These are phyloP conservation scores for Fusarium chlamydosporum DNA, from an alignment of 2,329 filamentous ascomycete genomes.

Conservation along the genomic window DNA sequence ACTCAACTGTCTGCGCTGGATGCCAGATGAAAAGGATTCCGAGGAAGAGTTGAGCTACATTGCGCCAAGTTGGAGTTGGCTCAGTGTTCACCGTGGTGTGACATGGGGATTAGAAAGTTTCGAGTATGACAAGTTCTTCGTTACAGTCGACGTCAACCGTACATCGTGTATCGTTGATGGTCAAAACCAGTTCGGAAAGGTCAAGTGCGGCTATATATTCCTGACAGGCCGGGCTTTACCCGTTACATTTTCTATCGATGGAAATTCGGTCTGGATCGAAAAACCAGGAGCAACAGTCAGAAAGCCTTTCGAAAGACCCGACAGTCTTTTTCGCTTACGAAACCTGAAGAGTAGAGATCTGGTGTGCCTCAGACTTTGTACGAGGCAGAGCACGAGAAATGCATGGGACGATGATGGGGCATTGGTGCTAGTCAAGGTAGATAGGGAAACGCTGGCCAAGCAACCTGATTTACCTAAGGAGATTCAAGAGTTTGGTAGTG, in stretches of 20 bases:
- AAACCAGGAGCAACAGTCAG: constrained; percentile 8
- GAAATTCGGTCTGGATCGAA: constrained; percentile 12
- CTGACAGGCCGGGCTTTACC: constrained; percentile 38
- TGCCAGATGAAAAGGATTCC: constrained; percentile 28
- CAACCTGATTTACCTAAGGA: constrained; percentile 25
- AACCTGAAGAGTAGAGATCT: constrained; percentile 14
- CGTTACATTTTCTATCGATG: constrained; percentile 8
- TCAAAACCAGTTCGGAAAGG: constrained; percentile 38
- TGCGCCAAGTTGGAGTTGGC: constrained; percentile 50
- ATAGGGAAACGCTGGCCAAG: constrained; percentile 5
- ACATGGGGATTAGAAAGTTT: constrained; percentile 41
- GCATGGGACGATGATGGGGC: constrained; percentile 42
- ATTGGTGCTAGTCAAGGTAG: constrained; percentile 34
- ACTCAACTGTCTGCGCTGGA: constrained; percentile 40
- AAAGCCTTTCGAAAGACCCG: constrained; percentile 26
- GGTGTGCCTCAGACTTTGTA: constrained; percentile 34
- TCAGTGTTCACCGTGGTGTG: constrained; percentile 45
- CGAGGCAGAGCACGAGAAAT: constrained; percentile 11
- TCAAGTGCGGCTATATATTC: constrained; percentile 41
- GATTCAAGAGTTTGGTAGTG: constrained; percentile 27
- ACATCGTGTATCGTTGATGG: constrained; percentile 26
- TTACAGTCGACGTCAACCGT: constrained; percentile 22
- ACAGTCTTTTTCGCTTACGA: constrained; percentile 37
- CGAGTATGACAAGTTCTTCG: constrained; percentile 27
- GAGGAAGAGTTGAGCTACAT: constrained; percentile 17